These are phyloP conservation scores for Botrytis porri DNA, from an alignment of 2,329 filamentous ascomycete genomes.

Conservation along the genomic window DNA sequence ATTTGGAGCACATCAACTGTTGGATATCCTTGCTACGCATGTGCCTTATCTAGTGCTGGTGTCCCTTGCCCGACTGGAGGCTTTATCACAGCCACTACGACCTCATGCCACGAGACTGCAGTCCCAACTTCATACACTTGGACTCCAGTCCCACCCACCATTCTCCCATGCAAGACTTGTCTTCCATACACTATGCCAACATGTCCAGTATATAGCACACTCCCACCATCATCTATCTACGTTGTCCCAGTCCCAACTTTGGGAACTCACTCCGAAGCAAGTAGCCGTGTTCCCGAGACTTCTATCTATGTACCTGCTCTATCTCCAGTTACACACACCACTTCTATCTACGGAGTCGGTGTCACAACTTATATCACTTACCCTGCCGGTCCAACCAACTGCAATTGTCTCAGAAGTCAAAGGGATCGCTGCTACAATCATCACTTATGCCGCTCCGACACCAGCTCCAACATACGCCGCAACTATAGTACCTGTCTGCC, in stretches of 20 bases:
- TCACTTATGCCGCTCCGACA: constrained; percentile 3
- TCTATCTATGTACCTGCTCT: constrained; percentile 15
- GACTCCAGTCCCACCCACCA: constrained; percentile 17
- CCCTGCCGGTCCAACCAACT: constrained; percentile 5
- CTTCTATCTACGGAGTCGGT: neutral
- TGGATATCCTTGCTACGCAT: constrained; percentile 25
- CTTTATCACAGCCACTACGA: constrained; percentile 24
- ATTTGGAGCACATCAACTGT: constrained; percentile 22
- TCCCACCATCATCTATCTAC: constrained; percentile 8
- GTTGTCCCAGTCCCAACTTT: constrained; percentile 8
- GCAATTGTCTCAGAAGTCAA: neutral
- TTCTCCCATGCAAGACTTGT: constrained; percentile 22
- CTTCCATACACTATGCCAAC: constrained; percentile 25
- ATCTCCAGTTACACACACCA: neutral
- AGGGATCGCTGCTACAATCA: constrained; percentile 2
- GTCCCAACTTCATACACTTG: constrained; percentile 23
- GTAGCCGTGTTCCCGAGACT: neutral
- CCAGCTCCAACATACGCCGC: neutral
- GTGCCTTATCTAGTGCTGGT: constrained; percentile 21
- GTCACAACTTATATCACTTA: constrained; percentile 13
- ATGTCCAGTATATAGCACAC: constrained; percentile 21
- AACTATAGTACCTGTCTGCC: neutral
- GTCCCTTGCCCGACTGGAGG: constrained; percentile 11
- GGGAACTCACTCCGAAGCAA: constrained; percentile 7
- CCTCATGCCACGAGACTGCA: constrained; percentile 18